phyloP scores from a whole-genome alignment of 768 basidiomycete species.

The Lyophyllum semitale region DNA sequence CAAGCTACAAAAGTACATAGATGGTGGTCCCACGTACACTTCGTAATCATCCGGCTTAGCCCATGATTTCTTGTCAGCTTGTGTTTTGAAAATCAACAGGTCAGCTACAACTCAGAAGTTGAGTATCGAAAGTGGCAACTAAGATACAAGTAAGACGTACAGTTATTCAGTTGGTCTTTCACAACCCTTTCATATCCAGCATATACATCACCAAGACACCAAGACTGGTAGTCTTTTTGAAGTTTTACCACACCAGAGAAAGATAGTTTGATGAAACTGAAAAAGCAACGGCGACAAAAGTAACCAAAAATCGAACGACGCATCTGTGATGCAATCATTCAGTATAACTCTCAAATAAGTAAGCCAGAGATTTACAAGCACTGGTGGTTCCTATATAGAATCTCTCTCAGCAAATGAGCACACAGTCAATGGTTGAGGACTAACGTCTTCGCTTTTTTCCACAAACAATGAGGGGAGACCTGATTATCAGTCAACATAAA shows the following conservation, averaged over 20 bases:
- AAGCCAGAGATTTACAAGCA: slow-evolving; percentile 29
- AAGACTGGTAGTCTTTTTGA: slow-evolving; percentile 64
- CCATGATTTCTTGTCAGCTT: slow-evolving; percentile 65
- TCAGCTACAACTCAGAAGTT: slow-evolving; percentile 33
- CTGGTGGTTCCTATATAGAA: slow-evolving; percentile 28
- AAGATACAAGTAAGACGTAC: slow-evolving; percentile 27
- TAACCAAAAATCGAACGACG: slow-evolving; percentile 81
- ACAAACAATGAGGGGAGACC: slow-evolving; percentile 60
- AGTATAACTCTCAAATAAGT: background rate
- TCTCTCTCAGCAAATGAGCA: background rate
- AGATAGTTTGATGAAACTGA: slow-evolving; percentile 76
- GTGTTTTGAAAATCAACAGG: slow-evolving; percentile 60
- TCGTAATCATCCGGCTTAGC: slow-evolving; percentile 63
- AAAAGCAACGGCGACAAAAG: slow-evolving; percentile 76
- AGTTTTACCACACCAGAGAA: slow-evolving; percentile 71
- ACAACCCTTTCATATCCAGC: slow-evolving; percentile 51
- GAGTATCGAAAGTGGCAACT: background rate
- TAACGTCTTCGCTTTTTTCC: slow-evolving; percentile 59
- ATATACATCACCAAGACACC: slow-evolving; percentile 51
- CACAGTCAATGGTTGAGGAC: slow-evolving; percentile 4
- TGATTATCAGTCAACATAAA: slow-evolving; percentile 21
- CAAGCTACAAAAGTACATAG: background rate
- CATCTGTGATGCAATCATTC: slow-evolving; percentile 38
- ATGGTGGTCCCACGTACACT: slow-evolving; percentile 40
- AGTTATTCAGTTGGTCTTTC: slow-evolving; percentile 54